Conservation (phyloP, 805 yeast species). For the Suhomyces xylopsoci region DNA sequence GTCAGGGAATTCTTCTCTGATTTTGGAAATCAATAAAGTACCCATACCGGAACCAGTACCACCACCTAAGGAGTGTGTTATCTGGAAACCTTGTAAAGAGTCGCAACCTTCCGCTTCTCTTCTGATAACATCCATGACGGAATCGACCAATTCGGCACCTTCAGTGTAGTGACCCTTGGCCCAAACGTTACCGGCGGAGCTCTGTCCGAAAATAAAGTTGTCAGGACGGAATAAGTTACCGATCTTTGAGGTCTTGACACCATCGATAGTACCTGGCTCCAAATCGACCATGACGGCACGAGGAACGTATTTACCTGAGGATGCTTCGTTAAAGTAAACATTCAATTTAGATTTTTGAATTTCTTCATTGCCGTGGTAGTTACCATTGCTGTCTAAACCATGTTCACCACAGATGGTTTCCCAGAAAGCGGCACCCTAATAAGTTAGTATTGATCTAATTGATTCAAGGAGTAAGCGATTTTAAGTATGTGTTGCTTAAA, state of each 20-base stretch:
- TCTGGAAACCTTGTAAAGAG: constrained; percentile 92
- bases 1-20: constrained; percentile 91
- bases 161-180: constrained; percentile 97
- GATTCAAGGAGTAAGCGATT: neutral
- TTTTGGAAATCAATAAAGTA: constrained; percentile 76
- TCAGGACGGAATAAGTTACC: constrained; percentile 92
- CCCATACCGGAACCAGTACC: constrained; percentile 99
- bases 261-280: constrained; percentile 92
- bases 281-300: constrained; percentile 89
- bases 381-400: constrained; percentile 73
- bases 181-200: constrained; percentile 96
- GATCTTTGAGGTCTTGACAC: constrained; percentile 72
- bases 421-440: constrained; percentile 87
- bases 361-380: constrained; percentile 51
- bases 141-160: constrained; percentile 91
- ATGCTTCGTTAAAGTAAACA: constrained; percentile 87
- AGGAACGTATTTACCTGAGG: constrained; percentile 86
- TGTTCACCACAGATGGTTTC: constrained; percentile 89
- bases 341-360: constrained; percentile 55
- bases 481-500: too few relatives aligned
- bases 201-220: constrained; percentile 83
- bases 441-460: constrained; percentile 17
- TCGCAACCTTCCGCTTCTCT: constrained; percentile 94
- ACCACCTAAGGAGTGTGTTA: constrained; percentile 58
- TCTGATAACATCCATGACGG: constrained; percentile 84